Base-by-base conservation (phyloP, 257 asterid genomes). In the Misopates orontium region DNA sequence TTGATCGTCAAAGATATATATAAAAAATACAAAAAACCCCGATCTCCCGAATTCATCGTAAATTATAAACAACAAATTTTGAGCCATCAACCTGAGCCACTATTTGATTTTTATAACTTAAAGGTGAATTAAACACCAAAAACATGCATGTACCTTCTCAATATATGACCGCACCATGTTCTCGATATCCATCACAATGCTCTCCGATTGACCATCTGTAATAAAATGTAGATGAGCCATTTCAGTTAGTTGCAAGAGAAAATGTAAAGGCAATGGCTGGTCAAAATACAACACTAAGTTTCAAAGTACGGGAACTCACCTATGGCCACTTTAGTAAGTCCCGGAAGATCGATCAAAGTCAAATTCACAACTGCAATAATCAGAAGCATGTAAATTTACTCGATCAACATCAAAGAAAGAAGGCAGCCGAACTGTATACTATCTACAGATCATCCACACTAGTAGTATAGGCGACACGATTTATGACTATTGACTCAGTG, bases 301-400 rank as follows among this genome's bases (percentile, higher is more conserved):
- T 36, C 11, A 36, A 8, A 36, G 42, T 5, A 36, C 1, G 8
- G 42, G 55, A 23, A 60, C 89, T 73, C 69, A 85, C 92, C 92
- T 70, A 85, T 64, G 55, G 92, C 89, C 53, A 85, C 92, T 77
- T 85, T 85, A 1, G 89, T 85, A 31, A 85, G 84, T 20, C 89
- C 89, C 47, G 92, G 92, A 71, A 85, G 89, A 85, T 85, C 92
- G 23, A 85, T 83, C 77, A 85, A 71, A 13, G 92, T 85, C 77
- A 83, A 69, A 71, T 85, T 83, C 75, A 85, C 92, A 65, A 83
- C 89, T 85, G 89, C 80, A 75, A 55, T 69, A 17, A 49, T 21
- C 53, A 64, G 41, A 74, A 58, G 25, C 4, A 66, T n/a, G 62
- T 42, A 63, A 64, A 60, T 78, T 58, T 68, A 74, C 36, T 28